Evolutionary conservation across 2,329 filamentous ascomycete species (phyloP), one percentile per base, ranked within the genome.

Genomic region (Colletotrichum sp.): DNA sequence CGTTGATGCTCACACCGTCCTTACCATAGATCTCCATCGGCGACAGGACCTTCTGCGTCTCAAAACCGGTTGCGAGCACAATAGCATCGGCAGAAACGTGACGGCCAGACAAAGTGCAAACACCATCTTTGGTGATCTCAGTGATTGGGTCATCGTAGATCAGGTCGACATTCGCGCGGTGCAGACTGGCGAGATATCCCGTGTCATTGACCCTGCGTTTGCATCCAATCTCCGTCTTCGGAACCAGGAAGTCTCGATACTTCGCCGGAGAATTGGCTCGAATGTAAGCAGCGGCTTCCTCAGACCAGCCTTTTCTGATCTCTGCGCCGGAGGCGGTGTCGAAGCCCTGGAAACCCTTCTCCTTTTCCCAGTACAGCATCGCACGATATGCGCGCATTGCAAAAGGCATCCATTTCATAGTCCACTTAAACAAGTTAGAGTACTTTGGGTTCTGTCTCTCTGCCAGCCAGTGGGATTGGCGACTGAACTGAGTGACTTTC

Each of bases 131-230:
- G 9, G 78, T 81, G 32, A 82, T 66, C 39, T 79, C 75, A 30
- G 52, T 49, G 24, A 82, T 80, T 21, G 44, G 44, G 6, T 77
- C 76, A 39, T 81, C 80, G 1, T 78, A 64, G 4, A 82, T 44
- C n/a, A 85, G 71, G 16, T 83, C 79, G 1, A 85, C 80, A 9
- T 85, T 84, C 3, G 80, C 67, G 0, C 36, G 72, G 64, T 82
- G 80, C 8, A 85, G 75, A 13, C 79, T 79, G 0, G 77, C 76
- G 1, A 85, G 79, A 10, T 85, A 85, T 9, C 80, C 82, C 0
- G 84, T 81, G 44, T 85, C 84, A 6, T 81, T 82, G 36, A 85
- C 82, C 3, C 83, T 80, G 2, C 84, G 78, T 71, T 85, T 85
- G 62, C 84, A 85, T 0, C 83, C 84, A 5, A 85, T 70, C 3